Evolutionary conservation across 192 early-diverging fungal species (phyloP), one percentile per base, ranked within the genome.

Genomic region (Chytriomyces sp.): DNA sequence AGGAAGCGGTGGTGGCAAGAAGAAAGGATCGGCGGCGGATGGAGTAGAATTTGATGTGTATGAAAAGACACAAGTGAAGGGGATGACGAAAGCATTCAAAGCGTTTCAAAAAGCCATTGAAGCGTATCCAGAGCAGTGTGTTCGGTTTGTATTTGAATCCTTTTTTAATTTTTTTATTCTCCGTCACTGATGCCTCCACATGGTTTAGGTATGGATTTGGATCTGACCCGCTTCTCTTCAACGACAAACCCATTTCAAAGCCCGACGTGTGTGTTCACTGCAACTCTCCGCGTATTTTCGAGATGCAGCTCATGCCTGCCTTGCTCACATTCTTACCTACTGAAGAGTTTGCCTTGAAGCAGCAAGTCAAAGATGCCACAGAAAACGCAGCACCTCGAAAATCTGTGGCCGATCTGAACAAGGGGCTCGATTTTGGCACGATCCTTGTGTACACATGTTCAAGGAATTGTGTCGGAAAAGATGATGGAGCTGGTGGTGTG

Each of bases 251-350:
- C 5, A 62, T 61, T 28, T 16, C 61, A 1, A 11, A 18, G 23
- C 85, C 94, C 49, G 89, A 91, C 0, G 66, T 64, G 4, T 98
- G 96, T 77, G 76, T 80, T 16, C 79, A 79, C 26, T 98, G 96
- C 76, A 80, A 82, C 7, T 88, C 83, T 11, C 84, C 80, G 8
- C 86, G 96, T 16, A 85, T 90, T 16, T 98, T 95, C 83, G 96
- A 98, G 80, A 92, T 93, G 72, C 96, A 98, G 81, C 81, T 98
- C 28, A 98, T 98, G 96, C 95, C 96, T 0, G 91, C 91, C 67
- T 76, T 93, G 35, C 80, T 98, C 53, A 88, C 90, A 0, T 69
- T 92, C 16, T 83, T 98, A 47, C 89, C 90, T 18, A 90, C 91
- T 7, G 88, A 90, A 18, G 80, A 85, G 8, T 81, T 79, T 46